Evolutionary conservation across 2,329 filamentous ascomycete genomes (phyloP).

Genomic region (Colletotrichum orchidophilum): DNA sequence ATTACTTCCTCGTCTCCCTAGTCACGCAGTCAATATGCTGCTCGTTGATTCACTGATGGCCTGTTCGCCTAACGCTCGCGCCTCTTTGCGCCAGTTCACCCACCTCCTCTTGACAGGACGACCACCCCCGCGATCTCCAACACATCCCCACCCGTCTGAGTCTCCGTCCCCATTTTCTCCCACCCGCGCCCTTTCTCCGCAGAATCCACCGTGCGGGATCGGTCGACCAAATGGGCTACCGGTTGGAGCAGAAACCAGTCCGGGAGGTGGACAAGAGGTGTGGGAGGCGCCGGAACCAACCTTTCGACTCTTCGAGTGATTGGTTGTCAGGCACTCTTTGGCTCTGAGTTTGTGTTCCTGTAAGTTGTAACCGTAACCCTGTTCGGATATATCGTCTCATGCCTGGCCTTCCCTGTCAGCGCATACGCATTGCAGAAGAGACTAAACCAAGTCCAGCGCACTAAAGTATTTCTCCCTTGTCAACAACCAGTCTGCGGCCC

Average conservation of each 20-base stretch:
- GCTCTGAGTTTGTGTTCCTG: background rate
- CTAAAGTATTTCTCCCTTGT: slow-evolving; percentile 1
- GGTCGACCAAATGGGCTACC: background rate
- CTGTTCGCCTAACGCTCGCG: background rate
- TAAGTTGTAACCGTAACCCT: too few species aligned
- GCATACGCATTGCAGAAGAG: background rate
- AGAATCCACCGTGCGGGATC: slow-evolving; percentile 17
- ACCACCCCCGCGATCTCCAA: slow-evolving; percentile 29
- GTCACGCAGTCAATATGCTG: background rate
- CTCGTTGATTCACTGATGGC: background rate
- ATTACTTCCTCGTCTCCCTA: background rate
- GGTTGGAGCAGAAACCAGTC: background rate
- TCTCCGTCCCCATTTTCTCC: background rate
- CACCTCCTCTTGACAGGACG: slow-evolving; percentile 10
- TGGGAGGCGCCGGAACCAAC: background rate
- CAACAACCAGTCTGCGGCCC: slow-evolving; percentile 2
- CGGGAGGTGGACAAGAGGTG: background rate
- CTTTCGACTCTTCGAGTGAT: background rate
- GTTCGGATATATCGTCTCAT: background rate
- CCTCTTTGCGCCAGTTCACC: background rate
- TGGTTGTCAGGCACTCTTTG: background rate
- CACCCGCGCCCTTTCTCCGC: slow-evolving; percentile 16
- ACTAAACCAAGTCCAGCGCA: slow-evolving; percentile 18
- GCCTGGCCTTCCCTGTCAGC: background rate
- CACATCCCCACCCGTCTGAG: slow-evolving; percentile 20